Evolutionary conservation across 108 stramenopile genomes (phyloP), one percentile per base, ranked within the genome.

Genomic region (Cyclotella baltica): DNA sequence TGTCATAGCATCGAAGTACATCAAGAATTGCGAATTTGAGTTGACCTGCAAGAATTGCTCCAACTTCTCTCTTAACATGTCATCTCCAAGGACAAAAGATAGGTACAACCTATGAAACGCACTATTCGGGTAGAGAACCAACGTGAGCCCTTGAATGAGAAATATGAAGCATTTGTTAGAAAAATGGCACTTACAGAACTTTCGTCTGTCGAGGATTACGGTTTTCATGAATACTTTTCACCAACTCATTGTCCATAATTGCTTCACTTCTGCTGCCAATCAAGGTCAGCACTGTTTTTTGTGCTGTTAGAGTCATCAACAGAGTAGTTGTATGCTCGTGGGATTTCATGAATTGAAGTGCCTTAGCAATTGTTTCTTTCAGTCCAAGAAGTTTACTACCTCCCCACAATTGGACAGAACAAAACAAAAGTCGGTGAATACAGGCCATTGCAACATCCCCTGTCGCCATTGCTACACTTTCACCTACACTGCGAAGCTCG

Each of bases 401-500:
- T 5, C 52, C 31, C 61, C 53, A 73, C 8, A 78, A 47, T 3
- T 34, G 15, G 29, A 19, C 20, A 1, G 19, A 4, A 65, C 47
- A 37, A 25, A 51, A 72, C 11, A 65, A 38, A 5, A 47, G 18
- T 27, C 38, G 22, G 62, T 63, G 48, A 0, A 25, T 15, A 16
- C 43, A 62, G 20, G 62, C 77, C 11, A 28, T 62, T 0, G 23
- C 22, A 51, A 37, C 43, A 63, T 51, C 72, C 19, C 70, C 71
- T 43, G 34, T 22, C 30, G 13, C 19, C 53, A 78, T 72, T 13
- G 72, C 58, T 0, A 29, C 57, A 22, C 0, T 18, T 19, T 31
- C 35, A 3, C 36, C 50, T 19, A 62, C 31, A 28, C 0, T 25
- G 29, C 34, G 35, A 9, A 16, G 51, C 22, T 73, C 53, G 22